Evolutionary conservation across 345 rosid genomes (phyloP).

Genomic region (Melaleuca alternifolia): DNA sequence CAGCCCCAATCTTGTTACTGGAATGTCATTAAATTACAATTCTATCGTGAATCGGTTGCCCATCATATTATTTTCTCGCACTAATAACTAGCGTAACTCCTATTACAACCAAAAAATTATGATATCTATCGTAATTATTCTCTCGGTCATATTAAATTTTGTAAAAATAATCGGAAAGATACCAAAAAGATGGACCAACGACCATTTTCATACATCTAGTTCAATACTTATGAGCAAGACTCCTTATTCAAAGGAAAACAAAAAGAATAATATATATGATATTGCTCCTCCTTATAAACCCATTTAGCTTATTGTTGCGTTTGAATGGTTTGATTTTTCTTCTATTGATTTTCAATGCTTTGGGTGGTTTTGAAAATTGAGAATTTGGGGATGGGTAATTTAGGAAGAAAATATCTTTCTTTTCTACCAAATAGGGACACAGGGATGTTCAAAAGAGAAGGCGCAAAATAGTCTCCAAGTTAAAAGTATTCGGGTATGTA

Average conservation of each 20-base stretch:
- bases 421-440: background rate
- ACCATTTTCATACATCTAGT: background rate
- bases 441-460: background rate
- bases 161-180: background rate
- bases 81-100: too few species aligned
- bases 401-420: background rate
- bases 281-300: background rate
- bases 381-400: background rate
- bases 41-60: too few species aligned
- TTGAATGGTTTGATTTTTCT: background rate
- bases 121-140: accelerated
- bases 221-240: background rate
- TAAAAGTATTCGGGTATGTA: too few species aligned
- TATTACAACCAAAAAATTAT: background rate
- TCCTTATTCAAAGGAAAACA: too few species aligned
- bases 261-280: background rate
- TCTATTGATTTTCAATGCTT: background rate
- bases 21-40: too few species aligned
- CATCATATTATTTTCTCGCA: too few species aligned
- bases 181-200: background rate
- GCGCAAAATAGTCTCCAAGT: background rate
- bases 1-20: too few species aligned
- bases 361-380: background rate
- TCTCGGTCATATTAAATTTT: background rate
- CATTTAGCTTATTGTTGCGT: background rate